Percentiles rank a stretch among this genome's conserved stretches.
phyloP scores from a whole-genome alignment of 768 basidiomycete species.

The Jaapia argillacea region DNA sequence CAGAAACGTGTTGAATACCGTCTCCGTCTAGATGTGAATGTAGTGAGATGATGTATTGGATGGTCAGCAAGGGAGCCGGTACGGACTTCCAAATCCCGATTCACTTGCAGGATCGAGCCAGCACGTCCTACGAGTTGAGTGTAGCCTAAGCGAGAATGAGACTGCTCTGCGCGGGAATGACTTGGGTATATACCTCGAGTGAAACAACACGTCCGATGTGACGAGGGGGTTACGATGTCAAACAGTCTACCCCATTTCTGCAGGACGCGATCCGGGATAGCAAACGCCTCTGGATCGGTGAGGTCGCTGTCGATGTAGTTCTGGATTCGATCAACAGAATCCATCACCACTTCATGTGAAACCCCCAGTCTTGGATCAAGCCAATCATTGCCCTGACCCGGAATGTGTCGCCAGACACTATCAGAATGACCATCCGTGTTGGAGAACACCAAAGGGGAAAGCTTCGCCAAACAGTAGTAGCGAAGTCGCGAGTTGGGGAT shows the following conservation, averaged over 20 bases:
- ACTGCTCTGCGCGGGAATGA: not conserved
- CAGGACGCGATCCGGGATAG: constrained; percentile 52
- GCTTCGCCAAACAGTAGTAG: constrained; percentile 70
- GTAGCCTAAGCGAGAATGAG: constrained; percentile 40
- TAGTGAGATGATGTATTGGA: not conserved
- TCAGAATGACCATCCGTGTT: constrained; percentile 10
- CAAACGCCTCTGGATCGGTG: constrained; percentile 10
- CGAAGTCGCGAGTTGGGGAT: constrained; percentile 77
- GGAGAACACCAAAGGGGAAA: constrained; percentile 28
- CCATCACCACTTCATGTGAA: not conserved
- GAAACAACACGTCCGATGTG: constrained; percentile 65
- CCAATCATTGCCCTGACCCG: constrained; percentile 33
- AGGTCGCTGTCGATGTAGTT: constrained; percentile 32
- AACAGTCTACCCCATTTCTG: constrained; percentile 72
- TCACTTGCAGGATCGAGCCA: constrained; percentile 70
- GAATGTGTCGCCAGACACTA: constrained; percentile 42
- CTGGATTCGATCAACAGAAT: constrained; percentile 2
- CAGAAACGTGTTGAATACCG: constrained; percentile 47
- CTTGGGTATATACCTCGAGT: constrained; percentile 47
- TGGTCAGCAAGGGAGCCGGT: constrained; percentile 7
- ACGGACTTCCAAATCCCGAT: constrained; percentile 52
- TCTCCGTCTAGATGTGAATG: constrained; percentile 39
- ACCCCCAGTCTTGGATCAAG: constrained; percentile 21
- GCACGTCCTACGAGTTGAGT: constrained; percentile 68
- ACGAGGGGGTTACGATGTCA: constrained; percentile 64